Base-by-base conservation (phyloP, 2,329 filamentous ascomycete species). In the Monosporascus ibericus region DNA sequence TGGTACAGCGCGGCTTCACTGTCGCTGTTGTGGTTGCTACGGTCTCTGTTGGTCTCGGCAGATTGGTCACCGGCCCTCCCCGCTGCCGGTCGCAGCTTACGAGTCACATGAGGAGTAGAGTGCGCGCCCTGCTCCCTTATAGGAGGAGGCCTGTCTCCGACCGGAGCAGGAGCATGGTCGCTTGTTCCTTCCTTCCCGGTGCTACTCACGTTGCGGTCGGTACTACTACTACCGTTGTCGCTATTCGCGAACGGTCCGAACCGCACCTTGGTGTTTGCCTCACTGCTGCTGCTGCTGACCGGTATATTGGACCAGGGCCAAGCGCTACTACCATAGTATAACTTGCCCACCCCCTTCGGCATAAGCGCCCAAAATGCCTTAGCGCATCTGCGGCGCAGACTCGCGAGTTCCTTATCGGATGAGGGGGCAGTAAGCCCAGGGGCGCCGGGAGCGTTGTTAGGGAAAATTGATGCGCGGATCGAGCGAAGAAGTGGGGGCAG, bases 381-480 rank as follows among this genome's bases (percentile, higher is more conserved):
- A 68, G 87, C 87, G 70, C 87, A 87, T 67, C 79, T 81, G 62
- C 77, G 78, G 63, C 84, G 82, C 63, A 91, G 83, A 60, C 77
- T 77, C 49, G 74, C 74, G 58, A 83, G 73, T 63, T 83, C 80
- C 61, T 81, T 75, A 51, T 84, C 76, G 57, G 79, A 79, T 48
- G 77, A 76, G 54, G 85, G 83, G 49, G 86, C 78, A 49, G 78
- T 72, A 59, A 85, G 72, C 54, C 80, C 78, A 61, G 84, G 75
- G 58, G 82, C 79, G 54, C 85, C 86, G 56, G 87, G 85, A 62
- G 82, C 77, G 70, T 95, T 95, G 71, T 90, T 87, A 60, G 94
- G 92, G 68, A 96, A 97, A 52, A 97, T 75, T 55, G 88, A 82
- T 63, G 81, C 83, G 67, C 94, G 88, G 63, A 88, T 78, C 60